These are phyloP conservation scores for Candida argentea DNA, from an alignment of 805 yeast genomes.

Conservation along the genomic window DNA sequence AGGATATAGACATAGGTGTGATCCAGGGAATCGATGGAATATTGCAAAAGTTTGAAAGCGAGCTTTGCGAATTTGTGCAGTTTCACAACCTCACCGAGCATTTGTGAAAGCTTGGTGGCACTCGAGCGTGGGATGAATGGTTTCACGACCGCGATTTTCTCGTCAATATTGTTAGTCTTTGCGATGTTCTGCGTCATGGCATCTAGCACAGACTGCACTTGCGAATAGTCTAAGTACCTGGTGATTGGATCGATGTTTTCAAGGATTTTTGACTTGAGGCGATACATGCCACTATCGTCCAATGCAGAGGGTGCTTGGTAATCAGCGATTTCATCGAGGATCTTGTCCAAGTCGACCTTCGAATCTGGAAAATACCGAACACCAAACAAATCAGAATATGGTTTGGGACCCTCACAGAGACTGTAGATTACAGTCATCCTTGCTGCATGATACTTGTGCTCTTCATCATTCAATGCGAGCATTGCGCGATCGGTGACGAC, in stretches of 20 bases:
- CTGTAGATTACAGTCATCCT: conserved; percentile 38
- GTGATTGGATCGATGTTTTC: conserved; percentile 56
- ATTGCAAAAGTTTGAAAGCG: conserved; percentile 45
- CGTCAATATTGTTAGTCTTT: conserved; percentile 21
- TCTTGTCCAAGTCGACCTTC: conserved; percentile 31
- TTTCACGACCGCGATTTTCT: conserved; percentile 34
- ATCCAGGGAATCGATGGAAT: conserved; percentile 38
- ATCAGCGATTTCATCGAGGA: conserved; percentile 53
- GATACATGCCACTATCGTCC: conserved; percentile 53
- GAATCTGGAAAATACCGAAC: conserved; percentile 11
- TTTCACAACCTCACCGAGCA: conserved; percentile 42
- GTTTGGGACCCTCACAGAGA: conserved; percentile 41
- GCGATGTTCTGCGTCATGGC: conserved; percentile 37
- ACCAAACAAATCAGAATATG: conserved; percentile 40
- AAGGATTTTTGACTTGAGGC: conserved; percentile 47
- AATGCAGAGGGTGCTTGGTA: conserved; percentile 52
- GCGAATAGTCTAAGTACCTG: conserved; percentile 34
- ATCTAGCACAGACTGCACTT: conserved; percentile 43
- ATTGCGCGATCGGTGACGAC: conserved; percentile 31
- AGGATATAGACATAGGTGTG: conserved; percentile 48
- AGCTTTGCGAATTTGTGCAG: conserved; percentile 45
- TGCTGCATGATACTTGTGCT: conserved; percentile 17
- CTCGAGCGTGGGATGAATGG: conserved; percentile 33
- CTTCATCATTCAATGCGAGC: conserved; percentile 12
- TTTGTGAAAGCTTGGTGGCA: conserved; percentile 21